Evolutionary conservation across 2,329 filamentous ascomycete genomes (phyloP), one percentile per base, ranked within the genome.

Genomic region (Sarocladium brachiariae): DNA sequence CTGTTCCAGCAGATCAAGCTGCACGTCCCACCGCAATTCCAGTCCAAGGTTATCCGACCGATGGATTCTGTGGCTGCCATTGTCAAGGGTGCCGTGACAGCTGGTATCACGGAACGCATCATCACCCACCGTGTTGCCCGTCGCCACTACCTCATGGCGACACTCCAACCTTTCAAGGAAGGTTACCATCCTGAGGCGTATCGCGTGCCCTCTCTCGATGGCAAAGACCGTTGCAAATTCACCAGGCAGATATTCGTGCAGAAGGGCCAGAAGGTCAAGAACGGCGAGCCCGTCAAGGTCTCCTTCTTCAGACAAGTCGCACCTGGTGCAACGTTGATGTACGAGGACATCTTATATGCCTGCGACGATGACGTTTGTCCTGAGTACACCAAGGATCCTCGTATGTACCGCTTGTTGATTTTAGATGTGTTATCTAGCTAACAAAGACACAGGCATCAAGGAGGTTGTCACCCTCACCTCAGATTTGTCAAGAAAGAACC

Each of bases 1-100:
- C 85, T 99, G 53, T 99, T 97, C 82, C 92, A 97, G 70, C 93
- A 99, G 70, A 97, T 99, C 76, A 96, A 96, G 71, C 84, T 97
- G 41, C 93, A 97, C 65, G 93, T 99, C 2, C 93, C 93, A 33
- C 93, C 93, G 9, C 93, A 97, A 67, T 99, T 96, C 77, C 92
- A 97, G 73, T 86, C 89, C 67, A 97, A 97, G 79, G 93, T 97
- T 45, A 92, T 99, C 37, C 85, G 93, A 50, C 93, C 93, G 51
- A 97, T 97, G 93, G 93, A 99, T 73, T 96, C 93, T 1, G 93
- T 99, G 52, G 91, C 93, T 38, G 93, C 93, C 56, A 99, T 99
- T 59, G 93, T 97, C 70, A 97, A 97, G 74, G 93, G 93, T 58
- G 93, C 93, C 50, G 93, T 97, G 57, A 97, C 93, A 2, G 92